Base-by-base conservation (phyloP, 306 rosid species). In the Castanopsis chinensis region DNA sequence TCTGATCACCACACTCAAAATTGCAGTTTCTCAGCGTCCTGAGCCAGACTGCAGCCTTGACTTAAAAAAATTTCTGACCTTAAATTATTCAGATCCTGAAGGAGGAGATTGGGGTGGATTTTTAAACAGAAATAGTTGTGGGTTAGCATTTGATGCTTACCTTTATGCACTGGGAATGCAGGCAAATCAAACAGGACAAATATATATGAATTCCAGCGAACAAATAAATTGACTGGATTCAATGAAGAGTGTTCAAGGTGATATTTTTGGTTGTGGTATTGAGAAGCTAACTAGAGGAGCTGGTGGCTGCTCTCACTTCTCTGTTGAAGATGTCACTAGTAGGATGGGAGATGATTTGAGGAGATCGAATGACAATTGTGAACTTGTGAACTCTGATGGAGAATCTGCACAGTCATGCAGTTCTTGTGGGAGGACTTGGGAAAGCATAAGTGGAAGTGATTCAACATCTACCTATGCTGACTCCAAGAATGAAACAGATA, bases 231-330 rank as follows among this genome's bases (percentile, higher is more conserved):
- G 88, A 79, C 58, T 86, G 21, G 59, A 58, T 56, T 15, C 72
- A 51, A 71, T 83, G 73, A 76, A 63, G 28, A 49, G 19, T 30
- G 71, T 21, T 5, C 79, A 37, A 9, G 75, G 37, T 21, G 19
- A 79, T 65, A 72, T 52, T 25, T 82, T 74, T 52, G 78, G 82
- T 54, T 88, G 88, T 76, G 91, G 89, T 61, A 59, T 88, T 74
- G 88, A 86, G 79, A 84, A 79, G 82, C 76, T 88, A 21, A 79
- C 81, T 4, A 81, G 78, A 45, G 86, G 89, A 73, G 59, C 51
- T 60, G 88, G 89, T 41, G 86, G 86, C 41, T 88, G 91, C 69
- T 86, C 87, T 32, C 85, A 86, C 60, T 83, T 81, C 60, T 69
- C 88, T 35, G 78, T 88, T 59, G 63, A 68, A 76, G 80, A 83